Conservation (phyloP, 192 early-diverging fungal species). For the Backusella liffmaniae region DNA sequence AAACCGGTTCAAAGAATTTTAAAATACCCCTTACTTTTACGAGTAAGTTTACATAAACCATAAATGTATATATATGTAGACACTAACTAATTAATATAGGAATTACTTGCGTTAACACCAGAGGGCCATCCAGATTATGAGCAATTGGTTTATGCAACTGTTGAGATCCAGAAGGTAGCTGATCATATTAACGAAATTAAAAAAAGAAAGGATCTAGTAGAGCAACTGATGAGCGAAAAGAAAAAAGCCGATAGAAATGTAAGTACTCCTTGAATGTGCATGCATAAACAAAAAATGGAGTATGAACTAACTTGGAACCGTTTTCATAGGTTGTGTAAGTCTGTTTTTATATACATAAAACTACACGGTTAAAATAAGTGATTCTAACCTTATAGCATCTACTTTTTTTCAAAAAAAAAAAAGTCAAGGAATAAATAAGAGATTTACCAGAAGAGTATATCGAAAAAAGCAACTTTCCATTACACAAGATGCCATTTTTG, state of each 20-base stretch:
- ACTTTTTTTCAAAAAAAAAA: slow-evolving; percentile 8
- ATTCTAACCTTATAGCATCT: not conserved
- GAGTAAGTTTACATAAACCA: slow-evolving; percentile 40
- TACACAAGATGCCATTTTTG: slow-evolving; percentile 55
- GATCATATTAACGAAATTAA: slow-evolving; percentile 87
- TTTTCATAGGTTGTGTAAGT: slow-evolving; percentile 40
- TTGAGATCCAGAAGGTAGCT: slow-evolving; percentile 63
- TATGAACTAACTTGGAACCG: not conserved
- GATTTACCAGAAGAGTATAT: slow-evolving; percentile 59
- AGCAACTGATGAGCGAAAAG: slow-evolving; percentile 77
- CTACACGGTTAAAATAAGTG: not conserved
- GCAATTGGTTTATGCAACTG: slow-evolving; percentile 44
- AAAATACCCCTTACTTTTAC: slow-evolving; percentile 89
- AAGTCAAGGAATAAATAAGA: slow-evolving; percentile 80
- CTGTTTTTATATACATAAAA: not conserved
- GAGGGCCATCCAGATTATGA: slow-evolving; percentile 56
- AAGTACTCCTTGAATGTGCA: slow-evolving; percentile 32
- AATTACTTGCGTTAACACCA: slow-evolving; percentile 42
- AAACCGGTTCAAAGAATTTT: slow-evolving; percentile 96
- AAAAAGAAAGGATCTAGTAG: slow-evolving; percentile 80
- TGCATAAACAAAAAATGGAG: not conserved
- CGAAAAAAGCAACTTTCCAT: slow-evolving; percentile 60
- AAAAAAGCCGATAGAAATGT: slow-evolving; percentile 68
- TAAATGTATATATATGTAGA: not conserved
- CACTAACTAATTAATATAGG: slow-evolving; percentile 6